Evolutionary conservation across 2,329 filamentous ascomycete species (phyloP).

Genomic region (Coleophoma eucalyptorum): DNA sequence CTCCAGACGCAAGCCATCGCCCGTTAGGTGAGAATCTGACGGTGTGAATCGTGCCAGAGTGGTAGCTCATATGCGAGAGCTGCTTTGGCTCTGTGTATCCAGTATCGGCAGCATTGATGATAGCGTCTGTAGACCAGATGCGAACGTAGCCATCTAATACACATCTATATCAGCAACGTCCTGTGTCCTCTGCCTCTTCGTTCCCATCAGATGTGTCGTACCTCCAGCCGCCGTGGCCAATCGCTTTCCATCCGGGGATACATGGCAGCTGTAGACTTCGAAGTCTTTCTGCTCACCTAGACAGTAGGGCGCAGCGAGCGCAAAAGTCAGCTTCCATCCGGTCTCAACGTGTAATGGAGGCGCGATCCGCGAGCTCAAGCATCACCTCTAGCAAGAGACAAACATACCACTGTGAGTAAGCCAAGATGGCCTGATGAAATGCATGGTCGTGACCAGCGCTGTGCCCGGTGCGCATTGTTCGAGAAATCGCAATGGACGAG

Average conservation of each 20-base stretch:
- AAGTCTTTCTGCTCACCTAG: slow-evolving; percentile 94
- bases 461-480: slow-evolving; percentile 22
- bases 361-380: not conserved
- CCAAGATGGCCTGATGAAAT: slow-evolving; percentile 93
- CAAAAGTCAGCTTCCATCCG: slow-evolving; percentile 19
- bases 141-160: slow-evolving; percentile 84
- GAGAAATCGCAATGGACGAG: not conserved
- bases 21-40: slow-evolving; percentile 96
- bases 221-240: slow-evolving; percentile 92
- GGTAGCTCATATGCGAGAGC: slow-evolving; percentile 96
- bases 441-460: slow-evolving; percentile 48
- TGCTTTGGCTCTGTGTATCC: slow-evolving; percentile 79
- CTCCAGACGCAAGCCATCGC: slow-evolving; percentile 92
- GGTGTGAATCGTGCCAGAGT: slow-evolving; percentile 94
- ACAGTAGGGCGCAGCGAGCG: slow-evolving; percentile 19
- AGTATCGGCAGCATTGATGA: slow-evolving; percentile 73
- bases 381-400: slow-evolving; percentile 5
- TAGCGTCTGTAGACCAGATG: slow-evolving; percentile 95
- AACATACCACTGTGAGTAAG: slow-evolving; percentile 81
- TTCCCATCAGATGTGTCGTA: slow-evolving; percentile 35
- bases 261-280: slow-evolving; percentile 97
- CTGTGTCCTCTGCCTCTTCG: not conserved
- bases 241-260: slow-evolving; percentile 89
- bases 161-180: slow-evolving; percentile 3
- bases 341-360: slow-evolving; percentile 3